phyloP scores from a whole-genome alignment of 163 green algal genomes.

The Trebouxiophyceae sp. region DNA sequence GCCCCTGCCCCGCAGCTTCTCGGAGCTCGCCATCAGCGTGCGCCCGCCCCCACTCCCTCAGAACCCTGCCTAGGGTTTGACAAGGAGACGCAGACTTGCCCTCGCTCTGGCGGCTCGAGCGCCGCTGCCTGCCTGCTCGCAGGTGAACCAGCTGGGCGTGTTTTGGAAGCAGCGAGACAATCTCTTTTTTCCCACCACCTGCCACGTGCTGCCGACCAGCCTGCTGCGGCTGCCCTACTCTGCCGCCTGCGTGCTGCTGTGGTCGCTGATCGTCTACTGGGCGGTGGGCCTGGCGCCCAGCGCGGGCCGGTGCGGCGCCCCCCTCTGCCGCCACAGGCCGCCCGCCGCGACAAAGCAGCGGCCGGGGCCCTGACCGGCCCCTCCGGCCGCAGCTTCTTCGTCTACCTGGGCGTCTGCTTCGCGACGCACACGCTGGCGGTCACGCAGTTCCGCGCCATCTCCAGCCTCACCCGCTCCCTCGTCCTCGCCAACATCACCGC shows the following conservation, averaged over 20 bases:
- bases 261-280: conserved; percentile 37
- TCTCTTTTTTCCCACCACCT: conserved; percentile 44
- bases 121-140: not conserved
- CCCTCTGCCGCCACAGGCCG: not conserved
- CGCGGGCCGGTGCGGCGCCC: conserved; percentile 16
- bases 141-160: conserved; percentile 16
- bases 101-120: not conserved
- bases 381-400: conserved; percentile 37
- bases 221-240: conserved; percentile 55
- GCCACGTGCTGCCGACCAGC: conserved; percentile 41
- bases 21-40: not conserved
- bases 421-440: conserved; percentile 31
- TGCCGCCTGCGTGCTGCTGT: conserved; percentile 44
- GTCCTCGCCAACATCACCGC: conserved; percentile 28
- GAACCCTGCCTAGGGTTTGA: no score
- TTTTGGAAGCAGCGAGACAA: conserved; percentile 66
- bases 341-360: no score
- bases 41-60: no score
- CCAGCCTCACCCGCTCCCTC: conserved; percentile 22
- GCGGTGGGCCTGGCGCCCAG: conserved; percentile 25
- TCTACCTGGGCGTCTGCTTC: conserved; percentile 28
- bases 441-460: conserved; percentile 43
- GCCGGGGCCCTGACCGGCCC: not conserved
- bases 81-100: no score
- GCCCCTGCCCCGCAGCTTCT: not conserved